These are phyloP conservation scores for Nakazawaea siamensis DNA, from an alignment of 805 yeast genomes.

Conservation along the genomic window DNA sequence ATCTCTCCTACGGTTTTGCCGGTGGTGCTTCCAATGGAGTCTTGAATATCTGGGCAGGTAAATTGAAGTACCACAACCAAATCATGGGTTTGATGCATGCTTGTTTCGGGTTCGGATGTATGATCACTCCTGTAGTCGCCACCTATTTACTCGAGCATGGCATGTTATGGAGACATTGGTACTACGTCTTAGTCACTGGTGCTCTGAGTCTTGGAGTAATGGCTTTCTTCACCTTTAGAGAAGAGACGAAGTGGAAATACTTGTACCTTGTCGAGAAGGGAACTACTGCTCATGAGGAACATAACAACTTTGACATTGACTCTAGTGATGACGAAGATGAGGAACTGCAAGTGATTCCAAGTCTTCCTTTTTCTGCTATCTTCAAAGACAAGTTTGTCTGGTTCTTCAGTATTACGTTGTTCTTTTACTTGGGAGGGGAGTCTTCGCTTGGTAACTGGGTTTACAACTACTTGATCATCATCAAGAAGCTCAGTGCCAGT, in stretches of 20 bases:
- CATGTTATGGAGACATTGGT: slow-evolving; percentile 38
- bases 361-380: slow-evolving; percentile 12
- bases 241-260: slow-evolving; percentile 40
- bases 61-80: slow-evolving; percentile 37
- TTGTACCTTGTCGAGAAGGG: slow-evolving; percentile 17
- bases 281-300: not conserved
- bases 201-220: slow-evolving; percentile 19
- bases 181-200: slow-evolving; percentile 25
- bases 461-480: slow-evolving; percentile 36
- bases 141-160: slow-evolving; percentile 31
- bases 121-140: slow-evolving; percentile 40
- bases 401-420: slow-evolving; percentile 33
- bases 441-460: slow-evolving; percentile 49
- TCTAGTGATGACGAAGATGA: slow-evolving; percentile 4
- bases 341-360: slow-evolving; percentile 10
- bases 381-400: slow-evolving; percentile 30
- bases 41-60: slow-evolving; percentile 41
- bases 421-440: slow-evolving; percentile 45
- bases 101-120: slow-evolving; percentile 45
- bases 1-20: slow-evolving; percentile 9
- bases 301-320: not conserved
- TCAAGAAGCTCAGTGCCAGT: slow-evolving; percentile 28
- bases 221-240: slow-evolving; percentile 23
- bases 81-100: slow-evolving; percentile 47
- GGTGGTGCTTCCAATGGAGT: slow-evolving; percentile 9